These are phyloP conservation scores for Ophiorrhiza pumila DNA, from an alignment of 257 asterid genomes.

Conservation along the genomic window DNA sequence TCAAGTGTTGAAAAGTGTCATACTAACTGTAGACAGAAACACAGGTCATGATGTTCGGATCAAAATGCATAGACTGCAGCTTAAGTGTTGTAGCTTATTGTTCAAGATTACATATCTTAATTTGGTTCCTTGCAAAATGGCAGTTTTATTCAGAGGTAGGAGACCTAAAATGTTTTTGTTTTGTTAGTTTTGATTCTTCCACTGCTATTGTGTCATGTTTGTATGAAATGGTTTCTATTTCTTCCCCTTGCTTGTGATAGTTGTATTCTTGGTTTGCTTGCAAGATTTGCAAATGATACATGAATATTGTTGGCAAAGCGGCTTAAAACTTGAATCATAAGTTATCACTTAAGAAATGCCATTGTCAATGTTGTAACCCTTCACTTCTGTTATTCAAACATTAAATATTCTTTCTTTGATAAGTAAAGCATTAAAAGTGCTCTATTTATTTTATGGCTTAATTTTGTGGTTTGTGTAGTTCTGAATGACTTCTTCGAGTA, in stretches of 20 bases:
- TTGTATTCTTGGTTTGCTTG: not conserved
- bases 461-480: not conserved
- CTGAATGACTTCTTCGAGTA: not conserved
- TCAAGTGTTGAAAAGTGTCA: not conserved
- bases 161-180: not conserved
- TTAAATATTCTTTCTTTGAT: not conserved
- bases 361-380: not conserved
- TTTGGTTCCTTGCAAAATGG: not conserved
- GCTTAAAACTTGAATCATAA: not conserved
- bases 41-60: not conserved
- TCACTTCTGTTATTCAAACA: not conserved
- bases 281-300: not conserved
- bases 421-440: not conserved
- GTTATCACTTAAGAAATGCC: not conserved
- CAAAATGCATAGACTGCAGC: not conserved
- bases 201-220: not conserved
- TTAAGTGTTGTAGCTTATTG: not conserved
- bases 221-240: not conserved
- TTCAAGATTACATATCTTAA: not conserved
- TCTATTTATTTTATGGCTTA: not conserved
- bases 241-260: not conserved
- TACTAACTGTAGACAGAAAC: not conserved
- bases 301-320: not conserved
- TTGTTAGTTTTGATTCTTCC: not conserved
- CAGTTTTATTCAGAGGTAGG: not conserved